Evolutionary conservation across 306 rosid species (phyloP), one percentile per base, ranked within the genome.

Genomic region (Castanospermum australe): DNA sequence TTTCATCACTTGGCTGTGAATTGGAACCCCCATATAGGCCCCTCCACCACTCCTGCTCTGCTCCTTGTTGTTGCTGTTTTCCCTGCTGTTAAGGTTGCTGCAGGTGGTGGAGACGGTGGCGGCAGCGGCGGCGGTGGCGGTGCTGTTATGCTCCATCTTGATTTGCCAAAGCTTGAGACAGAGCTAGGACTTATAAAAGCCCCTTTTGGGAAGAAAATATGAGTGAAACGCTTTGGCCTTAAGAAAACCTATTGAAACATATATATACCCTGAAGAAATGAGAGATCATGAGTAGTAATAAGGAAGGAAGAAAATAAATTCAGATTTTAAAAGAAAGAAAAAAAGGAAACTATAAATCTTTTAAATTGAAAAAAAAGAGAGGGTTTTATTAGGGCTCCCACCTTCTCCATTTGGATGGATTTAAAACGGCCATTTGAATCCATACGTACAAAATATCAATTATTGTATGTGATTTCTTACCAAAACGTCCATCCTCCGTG

Each of bases 1-100:
- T 78, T 90, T 94, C n/a, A 86, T 83, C 6, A 94, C 94, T 78
- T 92, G 98, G 82, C 79, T 92, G 38, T 94, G 98, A 84, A 94
- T 76, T 15, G 89, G 90, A 47, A 77, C 77, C 1, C 84, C 83
- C 71, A 61, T 50, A 51, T 24, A 5, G 0, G 5, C 76, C 4
- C 78, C 85, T 45, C 77, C 80, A n/a, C 56, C 82, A 1, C 10
- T 66, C 47, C 50, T 32, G 48, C 13, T 72, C 78, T 61, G 32
- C 76, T 75, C 67, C 69, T 22, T 39, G 21, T 18, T 17, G 11
- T 3, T 22, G 54, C 24, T 24, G 8, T 41, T 66, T 11, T 57
- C 64, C 6, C 6, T 20, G 64, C n/a, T 8, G 30, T 6, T 17
- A 7, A 15, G 62, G 41, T n/a, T 2, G 68, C 1, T 20, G 24